Evolutionary conservation across 139 green algal genomes (phyloP).

Genomic region (Zygnema circumcarinatum): DNA sequence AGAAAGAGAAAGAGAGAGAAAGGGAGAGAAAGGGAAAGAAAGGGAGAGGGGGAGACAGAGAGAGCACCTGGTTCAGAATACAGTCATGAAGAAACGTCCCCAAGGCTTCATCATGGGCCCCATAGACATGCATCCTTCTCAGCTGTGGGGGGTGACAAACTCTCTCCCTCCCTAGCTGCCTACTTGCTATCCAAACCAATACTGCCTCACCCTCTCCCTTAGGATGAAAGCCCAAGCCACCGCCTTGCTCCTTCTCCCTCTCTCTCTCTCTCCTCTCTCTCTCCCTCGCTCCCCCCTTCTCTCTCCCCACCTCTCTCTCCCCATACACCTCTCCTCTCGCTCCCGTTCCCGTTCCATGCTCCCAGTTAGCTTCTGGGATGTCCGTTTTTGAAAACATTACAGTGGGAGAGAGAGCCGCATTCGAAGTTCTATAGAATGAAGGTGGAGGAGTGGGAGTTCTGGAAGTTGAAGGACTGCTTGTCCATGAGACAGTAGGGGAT

Average conservation of each 20-base stretch:
- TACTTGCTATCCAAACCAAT: slow-evolving; percentile 26
- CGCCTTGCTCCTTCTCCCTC: not conserved
- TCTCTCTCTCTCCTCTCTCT: slow-evolving; percentile 2
- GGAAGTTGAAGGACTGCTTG: too few species aligned
- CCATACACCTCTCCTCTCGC: too few species aligned
- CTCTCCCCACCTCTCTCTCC: not conserved
- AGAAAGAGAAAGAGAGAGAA: not conserved
- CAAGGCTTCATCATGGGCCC: slow-evolving; percentile 34
- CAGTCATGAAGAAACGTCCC: slow-evolving; percentile 34
- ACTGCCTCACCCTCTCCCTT: slow-evolving; percentile 37
- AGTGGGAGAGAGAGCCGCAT: too few species aligned
- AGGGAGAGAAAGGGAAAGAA: not conserved
- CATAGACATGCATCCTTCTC: slow-evolving; percentile 54
- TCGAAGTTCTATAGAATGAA: too few species aligned
- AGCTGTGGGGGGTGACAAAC: slow-evolving; percentile 40
- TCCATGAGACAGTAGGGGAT: too few species aligned
- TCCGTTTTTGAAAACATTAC: too few species aligned
- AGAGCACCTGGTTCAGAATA: slow-evolving; percentile 26
- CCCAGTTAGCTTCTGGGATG: too few species aligned
- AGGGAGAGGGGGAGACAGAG: not conserved
- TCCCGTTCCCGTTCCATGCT: too few species aligned
- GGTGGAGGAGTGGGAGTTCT: too few species aligned
- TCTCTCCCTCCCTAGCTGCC: not conserved
- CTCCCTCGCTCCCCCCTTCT: not conserved
- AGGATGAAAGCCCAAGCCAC: not conserved